These are phyloP conservation scores for Tolypocladium paradoxum DNA, from an alignment of 2,329 filamentous ascomycete genomes.

Conservation along the genomic window DNA sequence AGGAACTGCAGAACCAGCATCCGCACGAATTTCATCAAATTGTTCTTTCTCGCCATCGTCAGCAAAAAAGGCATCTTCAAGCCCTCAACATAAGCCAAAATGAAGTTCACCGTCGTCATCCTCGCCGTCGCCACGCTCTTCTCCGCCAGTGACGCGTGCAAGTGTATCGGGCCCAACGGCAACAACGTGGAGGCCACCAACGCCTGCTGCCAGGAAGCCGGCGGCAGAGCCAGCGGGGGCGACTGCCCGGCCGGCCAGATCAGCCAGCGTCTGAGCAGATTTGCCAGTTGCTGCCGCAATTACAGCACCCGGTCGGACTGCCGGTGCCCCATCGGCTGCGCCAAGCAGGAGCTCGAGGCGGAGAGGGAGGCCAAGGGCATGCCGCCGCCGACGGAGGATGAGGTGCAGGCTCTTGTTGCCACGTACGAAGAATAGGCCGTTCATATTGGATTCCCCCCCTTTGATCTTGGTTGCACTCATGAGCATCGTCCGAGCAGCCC, in stretches of 20 bases:
- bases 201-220: neutral
- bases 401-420: neutral
- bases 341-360: neutral
- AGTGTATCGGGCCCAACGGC: neutral
- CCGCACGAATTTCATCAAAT: no score
- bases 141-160: slow-evolving; percentile 2
- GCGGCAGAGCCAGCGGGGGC: neutral
- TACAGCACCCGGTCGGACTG: slow-evolving; percentile 1
- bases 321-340: neutral
- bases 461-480: no score
- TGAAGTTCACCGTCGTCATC: slow-evolving; percentile 1
- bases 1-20: no score
- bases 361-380: neutral
- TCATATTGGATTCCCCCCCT: no score
- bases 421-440: neutral
- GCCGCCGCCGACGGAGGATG: neutral
- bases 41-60: no score
- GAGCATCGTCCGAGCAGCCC: no score
- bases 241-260: slow-evolving; percentile 1
- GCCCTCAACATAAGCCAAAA: neutral
- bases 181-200: neutral
- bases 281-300: neutral
- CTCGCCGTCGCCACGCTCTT: neutral
- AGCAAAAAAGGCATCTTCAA: neutral
- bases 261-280: neutral